Conservation (phyloP, 139 green algal genomes). For the Coelastrella sp. region DNA sequence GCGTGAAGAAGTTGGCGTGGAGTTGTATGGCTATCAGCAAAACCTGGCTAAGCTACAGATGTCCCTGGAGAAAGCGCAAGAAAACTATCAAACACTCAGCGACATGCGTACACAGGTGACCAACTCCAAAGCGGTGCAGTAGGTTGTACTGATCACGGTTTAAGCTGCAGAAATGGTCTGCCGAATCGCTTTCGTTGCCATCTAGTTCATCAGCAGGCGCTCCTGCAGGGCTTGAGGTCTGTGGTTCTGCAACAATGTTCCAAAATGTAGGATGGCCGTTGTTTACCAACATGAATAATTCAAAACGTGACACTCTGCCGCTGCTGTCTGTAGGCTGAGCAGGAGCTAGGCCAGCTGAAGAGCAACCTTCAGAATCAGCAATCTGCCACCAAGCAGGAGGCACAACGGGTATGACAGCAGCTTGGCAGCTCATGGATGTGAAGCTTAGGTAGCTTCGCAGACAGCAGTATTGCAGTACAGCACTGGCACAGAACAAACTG, state of each 20-base stretch:
- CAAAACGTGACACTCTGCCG: too few relatives aligned
- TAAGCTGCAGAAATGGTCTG: not conserved
- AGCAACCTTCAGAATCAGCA: conserved; percentile 51
- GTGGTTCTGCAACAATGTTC: too few relatives aligned
- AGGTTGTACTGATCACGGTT: not conserved
- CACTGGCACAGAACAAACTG: not conserved
- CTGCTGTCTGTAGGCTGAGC: conserved; percentile 62
- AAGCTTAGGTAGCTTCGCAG: too few relatives aligned
- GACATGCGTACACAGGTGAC: conserved; percentile 52
- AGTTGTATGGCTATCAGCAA: conserved; percentile 95
- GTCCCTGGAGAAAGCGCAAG: conserved; percentile 80
- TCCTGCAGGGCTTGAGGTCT: too few relatives aligned
- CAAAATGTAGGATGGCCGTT: too few relatives aligned
- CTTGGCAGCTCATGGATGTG: too few relatives aligned
- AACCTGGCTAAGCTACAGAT: conserved; percentile 89
- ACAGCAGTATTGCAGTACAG: too few relatives aligned
- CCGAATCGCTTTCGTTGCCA: too few relatives aligned
- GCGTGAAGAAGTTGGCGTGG: conserved; percentile 87
- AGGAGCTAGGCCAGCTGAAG: conserved; percentile 64
- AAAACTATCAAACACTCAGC: conserved; percentile 71
- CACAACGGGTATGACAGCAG: conserved; percentile 35
- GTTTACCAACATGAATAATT: too few relatives aligned
- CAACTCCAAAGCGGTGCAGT: not conserved
- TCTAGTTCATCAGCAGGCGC: too few relatives aligned
- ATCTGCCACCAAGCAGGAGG: conserved; percentile 55